Evolutionary conservation across 1,139 yeast species (phyloP).

Genomic region (Oligophagozyma castellii): DNA sequence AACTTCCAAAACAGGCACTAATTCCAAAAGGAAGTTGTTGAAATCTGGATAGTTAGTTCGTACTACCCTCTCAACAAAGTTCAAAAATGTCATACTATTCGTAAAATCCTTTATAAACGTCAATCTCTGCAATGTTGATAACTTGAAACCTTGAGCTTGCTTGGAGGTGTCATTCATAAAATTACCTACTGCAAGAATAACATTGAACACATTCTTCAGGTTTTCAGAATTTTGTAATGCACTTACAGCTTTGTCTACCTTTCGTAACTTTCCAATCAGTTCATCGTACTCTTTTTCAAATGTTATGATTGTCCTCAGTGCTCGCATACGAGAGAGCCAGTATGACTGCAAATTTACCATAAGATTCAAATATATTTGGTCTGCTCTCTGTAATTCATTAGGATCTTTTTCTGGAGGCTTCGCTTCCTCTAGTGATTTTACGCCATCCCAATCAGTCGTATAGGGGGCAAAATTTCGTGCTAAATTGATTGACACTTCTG

Average conservation of each 20-base stretch:
- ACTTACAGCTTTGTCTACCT: slow-evolving; percentile 52
- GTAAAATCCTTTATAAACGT: slow-evolving; percentile 68
- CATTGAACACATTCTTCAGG: slow-evolving; percentile 54
- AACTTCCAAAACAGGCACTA: slow-evolving; percentile 44
- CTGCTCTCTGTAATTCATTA: slow-evolving; percentile 60
- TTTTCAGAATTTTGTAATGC: slow-evolving; percentile 44
- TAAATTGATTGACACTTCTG: slow-evolving; percentile 47
- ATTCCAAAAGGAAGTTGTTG: slow-evolving; percentile 43
- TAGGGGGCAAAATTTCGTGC: slow-evolving; percentile 61
- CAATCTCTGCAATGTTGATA: slow-evolving; percentile 59
- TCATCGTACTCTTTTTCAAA: slow-evolving; percentile 66
- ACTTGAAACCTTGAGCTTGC: slow-evolving; percentile 70
- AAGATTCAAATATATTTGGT: slow-evolving; percentile 57
- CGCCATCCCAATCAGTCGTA: slow-evolving; percentile 37
- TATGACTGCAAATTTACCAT: slow-evolving; percentile 65
- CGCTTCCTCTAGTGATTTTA: slow-evolving; percentile 17
- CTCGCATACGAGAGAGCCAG: slow-evolving; percentile 71
- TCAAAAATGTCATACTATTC: slow-evolving; percentile 65
- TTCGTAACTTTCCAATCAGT: slow-evolving; percentile 42
- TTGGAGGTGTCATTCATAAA: slow-evolving; percentile 71
- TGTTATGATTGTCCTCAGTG: slow-evolving; percentile 43
- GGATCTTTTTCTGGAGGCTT: slow-evolving; percentile 63
- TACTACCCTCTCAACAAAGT: slow-evolving; percentile 63
- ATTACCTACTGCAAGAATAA: slow-evolving; percentile 71
- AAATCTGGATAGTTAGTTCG: slow-evolving; percentile 57